These are phyloP conservation scores for Amniculicola lignicola DNA, from an alignment of 495 filamentous ascomycete species.

Conservation along the genomic window DNA sequence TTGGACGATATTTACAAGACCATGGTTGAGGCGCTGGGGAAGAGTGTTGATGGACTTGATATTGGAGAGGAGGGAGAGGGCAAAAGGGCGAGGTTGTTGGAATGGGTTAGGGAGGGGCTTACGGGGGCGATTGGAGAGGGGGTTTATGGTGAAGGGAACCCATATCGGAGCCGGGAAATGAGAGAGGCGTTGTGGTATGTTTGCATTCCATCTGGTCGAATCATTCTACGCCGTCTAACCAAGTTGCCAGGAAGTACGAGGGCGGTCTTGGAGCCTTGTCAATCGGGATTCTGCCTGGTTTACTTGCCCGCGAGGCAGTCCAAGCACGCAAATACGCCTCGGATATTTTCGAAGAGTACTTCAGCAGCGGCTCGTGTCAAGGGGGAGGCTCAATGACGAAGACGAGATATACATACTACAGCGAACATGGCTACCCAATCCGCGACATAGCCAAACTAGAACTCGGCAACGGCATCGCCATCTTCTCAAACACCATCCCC, in stretches of 20 bases:
- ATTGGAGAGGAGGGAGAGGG: neutral
- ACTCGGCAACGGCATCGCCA: conserved; percentile 40
- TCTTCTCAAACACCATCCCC: conserved; percentile 50
- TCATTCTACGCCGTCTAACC: neutral
- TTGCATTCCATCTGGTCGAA: no score
- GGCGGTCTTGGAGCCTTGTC: conserved; percentile 36
- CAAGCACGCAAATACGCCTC: conserved; percentile 32
- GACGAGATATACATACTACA: conserved; percentile 36
- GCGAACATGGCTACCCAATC: conserved; percentile 36
- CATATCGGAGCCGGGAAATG: conserved; percentile 43
- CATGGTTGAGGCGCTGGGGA: conserved; percentile 37
- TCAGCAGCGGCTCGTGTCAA: conserved; percentile 37
- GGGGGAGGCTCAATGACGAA: conserved; percentile 38
- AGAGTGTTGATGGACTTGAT: conserved; percentile 16
- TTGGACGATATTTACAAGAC: conserved; percentile 1
- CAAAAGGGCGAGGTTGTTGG: conserved; percentile 6
- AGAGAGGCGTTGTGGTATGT: conserved; percentile 48
- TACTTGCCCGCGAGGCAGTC: conserved; percentile 11
- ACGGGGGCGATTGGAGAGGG: conserved; percentile 48
- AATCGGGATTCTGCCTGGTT: conserved; percentile 34
- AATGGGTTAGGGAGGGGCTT: conserved; percentile 46
- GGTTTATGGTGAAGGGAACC: conserved; percentile 50
- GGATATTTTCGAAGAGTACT: conserved; percentile 47
- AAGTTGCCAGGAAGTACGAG: neutral
- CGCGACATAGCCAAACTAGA: conserved; percentile 48